A percentile compares a stretch with the other conserved stretches of the same genome.
Conservation (phyloP, 495 filamentous ascomycete genomes). For the Aspergillus indologenus region DNA sequence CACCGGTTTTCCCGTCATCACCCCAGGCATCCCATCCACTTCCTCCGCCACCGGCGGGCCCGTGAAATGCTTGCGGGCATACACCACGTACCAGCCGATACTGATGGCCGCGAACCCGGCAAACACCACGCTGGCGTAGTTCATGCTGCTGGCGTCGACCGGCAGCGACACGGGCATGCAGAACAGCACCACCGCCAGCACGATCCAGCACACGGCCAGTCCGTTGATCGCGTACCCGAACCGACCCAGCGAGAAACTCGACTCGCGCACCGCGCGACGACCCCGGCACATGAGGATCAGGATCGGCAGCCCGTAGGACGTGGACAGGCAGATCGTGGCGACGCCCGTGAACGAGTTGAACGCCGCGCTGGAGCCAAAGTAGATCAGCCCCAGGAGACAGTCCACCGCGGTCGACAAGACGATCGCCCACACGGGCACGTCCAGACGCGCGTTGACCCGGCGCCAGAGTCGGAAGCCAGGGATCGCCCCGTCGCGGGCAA, state of each 20-base stretch:
- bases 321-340: slow-evolving; percentile 61
- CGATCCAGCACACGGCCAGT: slow-evolving; percentile 48
- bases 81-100: slow-evolving; percentile 63
- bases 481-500: slow-evolving; percentile 64
- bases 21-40: slow-evolving; percentile 27
- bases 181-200: slow-evolving; percentile 50
- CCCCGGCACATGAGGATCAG: slow-evolving; percentile 54
- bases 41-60: slow-evolving; percentile 59
- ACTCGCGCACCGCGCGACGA: slow-evolving; percentile 44
- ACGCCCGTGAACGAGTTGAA: slow-evolving; percentile 68
- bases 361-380: slow-evolving; percentile 58
- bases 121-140: slow-evolving; percentile 66
- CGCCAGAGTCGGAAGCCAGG: slow-evolving; percentile 65
- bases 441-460: slow-evolving; percentile 50
- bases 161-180: slow-evolving; percentile 56
- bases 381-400: slow-evolving; percentile 59
- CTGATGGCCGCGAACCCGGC: slow-evolving; percentile 55
- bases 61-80: slow-evolving; percentile 67
- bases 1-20: slow-evolving; percentile 37
- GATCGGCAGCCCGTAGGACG: slow-evolving; percentile 62
- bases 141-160: slow-evolving; percentile 45
- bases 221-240: slow-evolving; percentile 54
- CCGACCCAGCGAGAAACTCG: slow-evolving; percentile 47
- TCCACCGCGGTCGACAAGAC: slow-evolving; percentile 53
- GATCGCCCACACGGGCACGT: slow-evolving; percentile 58